phyloP scores from a whole-genome alignment of 1,284 basidiomycete genomes.

The Pascua sp. region DNA sequence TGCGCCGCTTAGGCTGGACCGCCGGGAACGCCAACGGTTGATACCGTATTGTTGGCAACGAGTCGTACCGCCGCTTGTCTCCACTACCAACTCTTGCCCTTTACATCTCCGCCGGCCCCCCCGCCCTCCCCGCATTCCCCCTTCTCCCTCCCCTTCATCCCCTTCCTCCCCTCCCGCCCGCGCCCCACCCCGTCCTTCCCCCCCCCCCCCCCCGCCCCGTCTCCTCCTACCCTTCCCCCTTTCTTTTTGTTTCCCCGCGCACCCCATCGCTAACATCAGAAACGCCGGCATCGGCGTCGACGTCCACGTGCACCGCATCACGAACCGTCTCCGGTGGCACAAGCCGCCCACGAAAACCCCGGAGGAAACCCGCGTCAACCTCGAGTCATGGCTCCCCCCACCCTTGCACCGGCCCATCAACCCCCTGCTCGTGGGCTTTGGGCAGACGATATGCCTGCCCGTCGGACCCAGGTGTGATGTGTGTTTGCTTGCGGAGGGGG shows the following conservation, averaged over 20 bases:
- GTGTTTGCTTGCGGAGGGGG: conserved; percentile 55
- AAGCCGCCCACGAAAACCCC: conserved; percentile 74
- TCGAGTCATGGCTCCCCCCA: conserved; percentile 85
- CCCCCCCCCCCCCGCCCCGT: too few relatives aligned
- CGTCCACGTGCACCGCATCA: conserved; percentile 91
- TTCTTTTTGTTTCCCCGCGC: too few relatives aligned
- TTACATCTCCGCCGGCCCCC: too few relatives aligned
- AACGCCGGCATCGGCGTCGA: conserved; percentile 96
- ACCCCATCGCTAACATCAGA: conserved; percentile 50
- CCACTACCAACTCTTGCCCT: too few relatives aligned
- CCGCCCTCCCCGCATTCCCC: too few relatives aligned
- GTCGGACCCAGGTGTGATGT: conserved; percentile 75
- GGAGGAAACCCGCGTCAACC: conserved; percentile 83
- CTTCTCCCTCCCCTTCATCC: too few relatives aligned
- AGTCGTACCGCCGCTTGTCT: too few relatives aligned
- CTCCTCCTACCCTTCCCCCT: too few relatives aligned
- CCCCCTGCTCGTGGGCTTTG: conserved; percentile 84
- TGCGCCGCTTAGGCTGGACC: too few relatives aligned
- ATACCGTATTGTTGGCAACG: too few relatives aligned
- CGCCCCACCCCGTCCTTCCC: too few relatives aligned
- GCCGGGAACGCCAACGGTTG: too few relatives aligned
- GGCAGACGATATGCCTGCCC: conserved; percentile 78
- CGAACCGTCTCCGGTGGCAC: conserved; percentile 90
- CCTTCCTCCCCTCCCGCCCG: neutral
- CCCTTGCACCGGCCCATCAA: conserved; percentile 79